A percentile compares a stretch with the other conserved stretches of the same genome.
These are phyloP conservation scores for Solanum pimpinellifolium DNA, from an alignment of 257 asterid species.

Conservation along the genomic window DNA sequence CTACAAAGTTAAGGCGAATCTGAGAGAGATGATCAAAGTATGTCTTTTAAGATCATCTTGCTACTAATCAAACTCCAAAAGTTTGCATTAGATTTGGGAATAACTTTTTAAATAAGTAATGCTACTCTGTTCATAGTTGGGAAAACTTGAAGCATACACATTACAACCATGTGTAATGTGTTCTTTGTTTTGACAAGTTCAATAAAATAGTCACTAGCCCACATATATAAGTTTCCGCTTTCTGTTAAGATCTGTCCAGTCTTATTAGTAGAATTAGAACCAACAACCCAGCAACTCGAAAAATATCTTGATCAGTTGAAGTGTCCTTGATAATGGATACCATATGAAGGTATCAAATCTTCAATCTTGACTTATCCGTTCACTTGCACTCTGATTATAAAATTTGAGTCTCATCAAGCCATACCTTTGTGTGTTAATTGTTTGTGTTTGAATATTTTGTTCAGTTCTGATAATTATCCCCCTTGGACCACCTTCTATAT, in stretches of 20 bases:
- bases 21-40: slow-evolving; percentile 93
- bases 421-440: too few species aligned
- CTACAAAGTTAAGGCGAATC: slow-evolving; percentile 91
- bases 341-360: too few species aligned
- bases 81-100: not conserved
- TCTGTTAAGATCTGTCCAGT: not conserved
- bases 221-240: not conserved
- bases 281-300: too few species aligned
- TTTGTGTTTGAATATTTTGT: too few species aligned
- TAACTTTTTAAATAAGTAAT: not conserved
- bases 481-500: too few species aligned
- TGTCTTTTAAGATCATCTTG: not conserved
- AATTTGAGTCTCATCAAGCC: too few species aligned
- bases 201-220: not conserved
- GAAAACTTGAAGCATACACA: not conserved
- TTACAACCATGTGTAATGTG: not conserved
- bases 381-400: too few species aligned
- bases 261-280: not conserved
- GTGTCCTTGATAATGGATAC: too few species aligned
- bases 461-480: too few species aligned
- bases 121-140: not conserved
- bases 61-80: not conserved
- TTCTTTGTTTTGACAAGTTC: not conserved
- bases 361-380: too few species aligned
- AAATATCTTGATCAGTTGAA: too few species aligned